Conservation (phyloP, 2,329 filamentous ascomycete species). For the Fusarium globosum region DNA sequence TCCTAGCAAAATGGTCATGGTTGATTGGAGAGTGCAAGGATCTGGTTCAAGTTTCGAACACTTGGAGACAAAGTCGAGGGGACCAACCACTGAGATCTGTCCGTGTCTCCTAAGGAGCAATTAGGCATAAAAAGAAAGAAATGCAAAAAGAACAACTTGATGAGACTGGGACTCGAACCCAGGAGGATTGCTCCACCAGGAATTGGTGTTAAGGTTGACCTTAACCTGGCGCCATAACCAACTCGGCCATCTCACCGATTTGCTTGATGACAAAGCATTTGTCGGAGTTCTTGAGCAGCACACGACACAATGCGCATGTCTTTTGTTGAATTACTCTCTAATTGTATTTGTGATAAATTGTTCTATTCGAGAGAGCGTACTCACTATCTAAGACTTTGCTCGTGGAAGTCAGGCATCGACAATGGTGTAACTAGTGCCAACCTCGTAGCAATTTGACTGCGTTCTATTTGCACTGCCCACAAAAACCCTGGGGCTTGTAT, state of each 20-base stretch:
- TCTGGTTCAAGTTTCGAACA: constrained; percentile 2
- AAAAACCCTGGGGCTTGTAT: fast-evolving
- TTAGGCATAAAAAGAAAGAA: not conserved
- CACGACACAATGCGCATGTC: fast-evolving
- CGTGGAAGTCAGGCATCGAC: not conserved
- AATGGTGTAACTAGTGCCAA: fast-evolving
- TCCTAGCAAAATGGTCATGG: constrained; percentile 23
- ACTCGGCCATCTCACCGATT: constrained; percentile 33
- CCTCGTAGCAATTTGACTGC: not conserved
- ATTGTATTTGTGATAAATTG: fast-evolving
- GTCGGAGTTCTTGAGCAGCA: fast-evolving
- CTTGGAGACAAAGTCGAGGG: constrained; percentile 14
- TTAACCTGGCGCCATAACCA: constrained; percentile 37
- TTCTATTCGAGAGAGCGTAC: not conserved
- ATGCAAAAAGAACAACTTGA: constrained; percentile 5
- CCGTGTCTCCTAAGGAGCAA: fast-evolving
- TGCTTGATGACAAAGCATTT: constrained; percentile 23
- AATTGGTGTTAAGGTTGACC: constrained; percentile 35
- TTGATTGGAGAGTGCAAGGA: constrained; percentile 5
- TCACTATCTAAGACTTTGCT: not conserved
- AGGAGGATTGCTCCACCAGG: constrained; percentile 36
- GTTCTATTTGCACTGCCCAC: fast-evolving
- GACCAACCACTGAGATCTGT: not conserved
- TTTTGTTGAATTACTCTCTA: not conserved
- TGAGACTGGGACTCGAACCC: constrained; percentile 36